Evolutionary conservation across 2,329 filamentous ascomycete genomes (phyloP), one percentile per base, ranked within the genome.

Genomic region (Cladorrhinum sp.): DNA sequence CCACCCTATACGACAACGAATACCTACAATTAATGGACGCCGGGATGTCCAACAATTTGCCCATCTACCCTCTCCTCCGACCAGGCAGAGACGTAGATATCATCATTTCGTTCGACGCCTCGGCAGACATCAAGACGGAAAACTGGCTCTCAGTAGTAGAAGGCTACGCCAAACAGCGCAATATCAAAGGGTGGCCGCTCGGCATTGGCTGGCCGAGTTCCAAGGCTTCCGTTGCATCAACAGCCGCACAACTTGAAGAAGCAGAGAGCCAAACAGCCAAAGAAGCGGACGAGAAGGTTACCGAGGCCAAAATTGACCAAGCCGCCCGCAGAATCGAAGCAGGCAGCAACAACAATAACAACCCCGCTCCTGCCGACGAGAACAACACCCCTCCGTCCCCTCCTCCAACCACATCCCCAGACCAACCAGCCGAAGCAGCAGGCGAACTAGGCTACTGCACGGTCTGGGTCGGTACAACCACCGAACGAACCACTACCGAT

Each of bases 1-100:
- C 88, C 30, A 92, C 86, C 61, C 85, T 96, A 42, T 87, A 90
- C 68, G 79, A 85, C 18, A 82, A 81, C 14, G 81, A 87, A 50
- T 89, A 96, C 72, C 81, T 94, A 18, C 88, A 91, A 65, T 82
- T 94, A 16, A 98, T 97, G 93, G 95, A 99, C 73, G 93, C 95
- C 1, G 95, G 95, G 55, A 99, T 99, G 95, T 96, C 91, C 66
- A 98, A 99, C 73, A 99, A 99, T 71, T 80, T 99, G 8, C 95
- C 95, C 1, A 93, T 98, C 48, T 99, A 99, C 72, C 95, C 95
- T 0, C 82, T 98, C 2, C 86, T 99, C 18, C 87, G 95, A 10
- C 92, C 92, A 0, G 94, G 93, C 2, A 85, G 95, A 36, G 84
- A 96, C 60, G 88, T 99, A 5, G 95, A 99, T 68, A 83, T 99